Evolutionary conservation across 225 moss, liverwort and hornwort species (phyloP), one percentile per base, ranked within the genome.

Genomic region (Antitrichia curtipendula): DNA sequence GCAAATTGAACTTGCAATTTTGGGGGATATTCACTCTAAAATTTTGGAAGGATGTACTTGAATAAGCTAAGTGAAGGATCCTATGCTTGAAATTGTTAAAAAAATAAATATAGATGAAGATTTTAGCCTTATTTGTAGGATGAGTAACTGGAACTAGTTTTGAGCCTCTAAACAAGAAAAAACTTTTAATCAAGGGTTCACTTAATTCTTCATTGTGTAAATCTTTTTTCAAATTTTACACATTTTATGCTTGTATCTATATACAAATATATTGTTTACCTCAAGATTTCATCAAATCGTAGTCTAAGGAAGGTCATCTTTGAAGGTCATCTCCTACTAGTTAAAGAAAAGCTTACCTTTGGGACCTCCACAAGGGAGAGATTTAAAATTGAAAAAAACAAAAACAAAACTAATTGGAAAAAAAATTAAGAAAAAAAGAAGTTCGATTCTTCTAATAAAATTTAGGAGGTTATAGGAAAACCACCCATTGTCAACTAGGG

Each of bases 171-270:
- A n/a, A 66, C 2, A n/a, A 11, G 10, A n/a, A n/a, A 66, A 1
- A 23, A 22, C 38, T 12, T 66, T 5, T n/a, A n/a, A n/a, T n/a
- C n/a, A n/a, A 38, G 3, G 13, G 3, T 12, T 27, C 13, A 32
- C 0, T 16, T 4, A 32, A 32, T 63, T 18, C 18, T 17, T 65
- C 5, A 19, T 0, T 36, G 0, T 1, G 2, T 18, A 13, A 40
- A 13, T 23, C 2, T 13, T 12, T 69, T 23, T n/a, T 13, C 4
- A 13, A 25, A 4, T 41, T 12, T 70, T 13, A 3, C 2, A 4
- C 5, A 70, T 25, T 16, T 70, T 40, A 7, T 25, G 1, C 41
- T 24, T 41, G 2, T 14, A 15, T 24, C 6, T 70, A 12, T 28
- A 11, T 71, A 43, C 24, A 71, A 27, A 43, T 24, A 27, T 28